Evolutionary conservation across 2,329 filamentous ascomycete genomes (phyloP).

Genomic region (Lomentospora prolificans): DNA sequence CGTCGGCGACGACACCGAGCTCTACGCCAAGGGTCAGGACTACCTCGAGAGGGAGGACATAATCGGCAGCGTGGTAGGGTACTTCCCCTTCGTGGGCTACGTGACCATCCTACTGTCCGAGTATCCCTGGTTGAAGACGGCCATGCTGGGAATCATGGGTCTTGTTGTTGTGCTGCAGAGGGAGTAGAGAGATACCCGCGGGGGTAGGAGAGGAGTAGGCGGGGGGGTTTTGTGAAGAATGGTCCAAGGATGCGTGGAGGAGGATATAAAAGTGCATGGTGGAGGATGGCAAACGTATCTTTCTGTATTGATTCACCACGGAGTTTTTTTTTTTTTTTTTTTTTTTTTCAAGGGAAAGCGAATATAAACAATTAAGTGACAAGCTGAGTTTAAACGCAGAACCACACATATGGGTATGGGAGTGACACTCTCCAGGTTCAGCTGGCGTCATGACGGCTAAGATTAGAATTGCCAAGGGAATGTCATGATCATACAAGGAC

Average conservation of each 20-base stretch:
- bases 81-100: constrained; percentile 91
- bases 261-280: no score
- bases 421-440: no score
- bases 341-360: no score
- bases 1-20: constrained; percentile 78
- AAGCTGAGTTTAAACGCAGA: no score
- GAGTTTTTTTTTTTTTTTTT: no score
- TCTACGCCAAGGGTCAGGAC: constrained; percentile 75
- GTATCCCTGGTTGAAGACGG: constrained; percentile 94
- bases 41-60: constrained; percentile 83
- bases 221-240: neutral
- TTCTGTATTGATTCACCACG: no score
- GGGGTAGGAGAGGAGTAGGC: neutral
- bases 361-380: no score
- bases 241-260: neutral
- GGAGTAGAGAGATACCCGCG: constrained; percentile 45
- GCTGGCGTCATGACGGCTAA: no score
- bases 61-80: constrained; percentile 84
- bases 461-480: no score
- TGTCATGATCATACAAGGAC: neutral
- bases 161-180: constrained; percentile 84
- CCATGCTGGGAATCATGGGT: constrained; percentile 90
- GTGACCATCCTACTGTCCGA: constrained; percentile 94
- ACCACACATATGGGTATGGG: no score
- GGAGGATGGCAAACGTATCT: no score